These are phyloP conservation scores for Wallacemonas sp. DNA, from an alignment of 208 protist species.

Conservation along the genomic window DNA sequence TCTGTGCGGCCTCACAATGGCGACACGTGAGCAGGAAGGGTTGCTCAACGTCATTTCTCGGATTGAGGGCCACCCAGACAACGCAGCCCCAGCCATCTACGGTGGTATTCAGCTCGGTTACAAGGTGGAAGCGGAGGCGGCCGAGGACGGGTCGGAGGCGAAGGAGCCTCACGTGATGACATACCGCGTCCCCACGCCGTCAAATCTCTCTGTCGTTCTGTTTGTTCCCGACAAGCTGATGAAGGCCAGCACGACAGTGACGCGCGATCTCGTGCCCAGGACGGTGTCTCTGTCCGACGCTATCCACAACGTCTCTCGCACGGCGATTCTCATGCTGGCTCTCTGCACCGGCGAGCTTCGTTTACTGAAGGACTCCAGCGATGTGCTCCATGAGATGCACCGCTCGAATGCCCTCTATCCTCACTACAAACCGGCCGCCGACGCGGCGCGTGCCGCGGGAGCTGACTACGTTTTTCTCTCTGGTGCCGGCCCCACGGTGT, in stretches of 20 bases:
- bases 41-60: slow-evolving; percentile 80
- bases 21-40: slow-evolving; percentile 61
- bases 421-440: slow-evolving; percentile 69
- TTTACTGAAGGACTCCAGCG: slow-evolving; percentile 65
- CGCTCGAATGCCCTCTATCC: slow-evolving; percentile 70
- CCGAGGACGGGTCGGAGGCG: neutral
- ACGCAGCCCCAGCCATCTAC: slow-evolving; percentile 93
- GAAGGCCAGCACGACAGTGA: slow-evolving; percentile 88
- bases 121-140: slow-evolving; percentile 26
- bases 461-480: slow-evolving; percentile 83
- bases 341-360: slow-evolving; percentile 71
- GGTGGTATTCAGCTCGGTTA: slow-evolving; percentile 92
- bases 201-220: slow-evolving; percentile 78
- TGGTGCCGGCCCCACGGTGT: slow-evolving; percentile 77
- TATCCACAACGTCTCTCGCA: slow-evolving; percentile 91
- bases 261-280: slow-evolving; percentile 72
- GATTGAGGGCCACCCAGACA: slow-evolving; percentile 94
- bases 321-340: slow-evolving; percentile 85
- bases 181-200: slow-evolving; percentile 77
- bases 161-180: slow-evolving; percentile 36
- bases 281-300: slow-evolving; percentile 72
- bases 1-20: slow-evolving; percentile 81
- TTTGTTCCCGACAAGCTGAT: slow-evolving; percentile 88
- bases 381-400: slow-evolving; percentile 87
- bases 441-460: slow-evolving; percentile 58